Base-by-base conservation (phyloP, 352 stramenopile species). In the Pythium brassicae region DNA sequence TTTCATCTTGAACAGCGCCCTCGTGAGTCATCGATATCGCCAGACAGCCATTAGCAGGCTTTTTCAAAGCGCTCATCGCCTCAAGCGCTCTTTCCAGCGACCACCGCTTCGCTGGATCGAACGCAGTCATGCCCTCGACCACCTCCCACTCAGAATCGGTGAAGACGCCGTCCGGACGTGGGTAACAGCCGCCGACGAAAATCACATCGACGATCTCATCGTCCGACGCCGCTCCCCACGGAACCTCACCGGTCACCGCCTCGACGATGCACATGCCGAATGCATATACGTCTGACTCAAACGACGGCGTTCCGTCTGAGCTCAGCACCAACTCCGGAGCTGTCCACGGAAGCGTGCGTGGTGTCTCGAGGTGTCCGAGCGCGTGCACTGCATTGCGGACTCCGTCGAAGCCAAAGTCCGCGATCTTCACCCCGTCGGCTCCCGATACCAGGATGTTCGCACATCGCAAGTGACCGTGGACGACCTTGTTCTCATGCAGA, bases 381-480 rank as follows among this genome's bases (percentile, higher is more conserved):
- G 68, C n/a, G 71, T 63, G 15, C 65, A 61, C 3, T 22, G 46
- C 17, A n/a, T 26, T 43, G 7, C 32, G 44, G 3, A 70, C 69
- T 35, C 65, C 64, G 1, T 57, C 60, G 37, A 72, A 72, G 2
- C 72, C 72, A 53, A 81, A 81, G 53, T 78, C 72, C 15, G 61
- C 63, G 27, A 81, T 55, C 54, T 78, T 76, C 9, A 65, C 66
- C 3, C 59, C 53, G 19, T 66, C 55, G 17, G 74, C 48, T 4
- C 57, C 50, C 5, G 76, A 78, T 5, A 94, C 65, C 20, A 96
- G 43, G 19, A 97, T 68, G 64, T 96, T 96, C 53, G 71, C 83
- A 50, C 79, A 86, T 54, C 96, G 96, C 11, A 96, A 67, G 40
- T 97, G 86, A n/a, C 87, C 76, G 59, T 96, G 87, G 23, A 97